Evolutionary conservation across 148 eudicot genomes (phyloP), one percentile per base, ranked within the genome.

Genomic region (Vaccinium corymbosum): DNA sequence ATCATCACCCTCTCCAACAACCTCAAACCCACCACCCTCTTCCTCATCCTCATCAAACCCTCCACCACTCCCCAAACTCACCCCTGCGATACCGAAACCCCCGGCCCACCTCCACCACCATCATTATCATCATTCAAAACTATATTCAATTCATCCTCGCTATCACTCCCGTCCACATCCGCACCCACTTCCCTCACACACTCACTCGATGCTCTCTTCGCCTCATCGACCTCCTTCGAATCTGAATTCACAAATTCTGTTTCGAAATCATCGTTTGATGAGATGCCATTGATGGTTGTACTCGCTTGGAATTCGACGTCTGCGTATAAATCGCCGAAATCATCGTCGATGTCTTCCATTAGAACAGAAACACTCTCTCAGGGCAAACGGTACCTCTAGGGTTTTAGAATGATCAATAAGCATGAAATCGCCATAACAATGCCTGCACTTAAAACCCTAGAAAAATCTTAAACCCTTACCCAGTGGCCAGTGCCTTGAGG

Each of bases 251-350:
- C 1, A 17, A 38, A 10, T n/a, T 83, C n/a, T 4, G 61, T 10
- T 55, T 11, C 4, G 27, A 32, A 32, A 56, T 32, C 70, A 8
- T 35, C 49, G 1, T 56, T 76, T 27, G 80, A 64, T n/a, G 50
- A 53, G 46, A 42, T 42, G 71, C 77, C 82, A 13, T 79, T 83
- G 66, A 90, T 85, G 59, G 90, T 88, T 17, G 89, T 83, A 59
- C 82, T 88, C 16, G 90, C 89, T 80, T 84, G 87, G 20, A 87
- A 71, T 66, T 87, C 92, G 16, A 90, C 88, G 75, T 90, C 90
- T 4, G 89, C 90, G 62, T 90, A 90, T 3, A 90, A 83, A 70
- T 90, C 92, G 80, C 90, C 88, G 76, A 88, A 90, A 75, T 88
- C 90, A 27, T 90, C 89, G 17, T 88, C 88, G 1, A 62, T 74